Conservation (phyloP, 345 rosid species). For the Eucalyptus curtisii region DNA sequence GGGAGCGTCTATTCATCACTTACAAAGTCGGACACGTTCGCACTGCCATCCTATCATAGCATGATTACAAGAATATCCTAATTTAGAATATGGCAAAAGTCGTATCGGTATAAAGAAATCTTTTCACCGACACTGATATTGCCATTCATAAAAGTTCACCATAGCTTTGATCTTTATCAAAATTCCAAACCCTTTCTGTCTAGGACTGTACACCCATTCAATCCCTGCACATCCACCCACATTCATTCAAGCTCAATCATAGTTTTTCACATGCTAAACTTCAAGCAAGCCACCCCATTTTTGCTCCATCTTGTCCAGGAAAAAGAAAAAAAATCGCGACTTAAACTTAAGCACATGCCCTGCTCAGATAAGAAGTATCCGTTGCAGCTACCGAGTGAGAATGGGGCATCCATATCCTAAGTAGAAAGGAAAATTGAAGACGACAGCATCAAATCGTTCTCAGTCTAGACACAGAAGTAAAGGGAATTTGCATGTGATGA, state of each 20-base stretch:
- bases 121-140: neutral
- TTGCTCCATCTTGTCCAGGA: neutral
- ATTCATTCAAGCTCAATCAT: neutral
- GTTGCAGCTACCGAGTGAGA: neutral
- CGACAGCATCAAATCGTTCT: neutral
- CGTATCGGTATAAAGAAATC: neutral
- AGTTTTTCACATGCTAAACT: neutral
- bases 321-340: neutral
- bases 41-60: neutral
- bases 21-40: neutral
- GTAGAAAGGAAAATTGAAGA: neutral
- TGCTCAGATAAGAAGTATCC: neutral
- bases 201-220: neutral
- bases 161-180: neutral
- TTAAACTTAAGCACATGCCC: neutral
- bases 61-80: neutral
- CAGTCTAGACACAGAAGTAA: neutral
- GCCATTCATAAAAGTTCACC: neutral
- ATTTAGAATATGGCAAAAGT: neutral
- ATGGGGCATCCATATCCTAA: neutral
- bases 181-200: neutral
- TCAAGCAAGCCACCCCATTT: neutral
- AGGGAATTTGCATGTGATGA: neutral
- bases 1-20: neutral
- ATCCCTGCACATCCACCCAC: neutral